These are phyloP conservation scores for Ramaria sp. DNA, from an alignment of 768 basidiomycete species.

Conservation along the genomic window DNA sequence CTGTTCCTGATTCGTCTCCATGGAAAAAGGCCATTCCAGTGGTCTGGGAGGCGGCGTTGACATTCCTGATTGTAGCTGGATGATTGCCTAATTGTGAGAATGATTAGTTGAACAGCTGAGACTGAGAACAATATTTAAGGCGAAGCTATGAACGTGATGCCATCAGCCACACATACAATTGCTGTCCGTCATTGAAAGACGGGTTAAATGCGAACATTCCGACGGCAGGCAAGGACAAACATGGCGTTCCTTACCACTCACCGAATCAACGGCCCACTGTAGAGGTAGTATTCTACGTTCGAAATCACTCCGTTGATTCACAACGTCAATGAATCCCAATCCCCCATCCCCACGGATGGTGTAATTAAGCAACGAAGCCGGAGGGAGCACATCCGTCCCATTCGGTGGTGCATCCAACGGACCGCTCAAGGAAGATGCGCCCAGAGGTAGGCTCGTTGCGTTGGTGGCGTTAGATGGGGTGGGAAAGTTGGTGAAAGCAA, in stretches of 20 bases:
- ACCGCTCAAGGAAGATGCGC: neutral
- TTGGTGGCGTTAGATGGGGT: constrained; percentile 12
- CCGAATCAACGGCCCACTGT: constrained; percentile 70
- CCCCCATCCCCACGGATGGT: constrained; percentile 62
- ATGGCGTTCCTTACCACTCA: constrained; percentile 18
- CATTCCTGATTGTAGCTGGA: constrained; percentile 52
- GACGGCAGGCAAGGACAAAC: too few species aligned
- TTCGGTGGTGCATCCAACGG: neutral
- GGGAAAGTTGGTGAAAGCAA: constrained; percentile 39
- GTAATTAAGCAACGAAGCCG: constrained; percentile 33
- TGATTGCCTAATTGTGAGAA: constrained; percentile 45
- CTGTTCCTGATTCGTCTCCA: constrained; percentile 58
- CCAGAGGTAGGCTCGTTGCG: neutral
- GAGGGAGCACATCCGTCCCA: constrained; percentile 7
- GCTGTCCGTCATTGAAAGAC: too few species aligned
- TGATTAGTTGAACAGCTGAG: too few species aligned
- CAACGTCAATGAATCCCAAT: constrained; percentile 53
- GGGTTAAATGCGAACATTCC: too few species aligned
- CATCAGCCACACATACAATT: too few species aligned
- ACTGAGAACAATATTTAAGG: too few species aligned
- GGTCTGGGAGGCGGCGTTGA: constrained; percentile 38
- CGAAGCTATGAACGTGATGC: too few species aligned
- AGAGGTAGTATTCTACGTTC: constrained; percentile 59
- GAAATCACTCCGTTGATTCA: constrained; percentile 54
- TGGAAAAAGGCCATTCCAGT: constrained; percentile 62